Conservation (phyloP, 2,329 filamentous ascomycete species). For the Penicillium sp. region DNA sequence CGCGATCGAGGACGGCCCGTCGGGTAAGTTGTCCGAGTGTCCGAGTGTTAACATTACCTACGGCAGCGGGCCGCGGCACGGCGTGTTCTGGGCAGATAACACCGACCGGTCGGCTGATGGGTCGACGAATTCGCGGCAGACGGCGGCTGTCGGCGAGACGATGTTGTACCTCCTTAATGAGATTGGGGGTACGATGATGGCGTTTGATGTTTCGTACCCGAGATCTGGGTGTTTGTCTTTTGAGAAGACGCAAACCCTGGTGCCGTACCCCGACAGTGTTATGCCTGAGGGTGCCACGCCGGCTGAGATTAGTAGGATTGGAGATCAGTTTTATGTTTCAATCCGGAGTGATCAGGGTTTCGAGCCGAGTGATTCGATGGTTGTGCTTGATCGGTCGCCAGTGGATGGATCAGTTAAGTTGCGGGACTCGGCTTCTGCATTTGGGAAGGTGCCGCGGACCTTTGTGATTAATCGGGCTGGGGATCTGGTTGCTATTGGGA, state of each 20-base stretch:
- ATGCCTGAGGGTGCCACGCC: constrained; percentile 30
- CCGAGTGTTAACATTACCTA: constrained; percentile 43
- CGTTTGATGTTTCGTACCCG: constrained; percentile 41
- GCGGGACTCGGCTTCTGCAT: constrained; percentile 59
- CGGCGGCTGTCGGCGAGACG: constrained; percentile 18
- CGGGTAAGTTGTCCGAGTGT: constrained; percentile 46
- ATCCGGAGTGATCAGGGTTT: constrained; percentile 32
- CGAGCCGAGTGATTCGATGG: constrained; percentile 30
- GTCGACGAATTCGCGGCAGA: constrained; percentile 13
- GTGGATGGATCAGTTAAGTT: constrained; percentile 62
- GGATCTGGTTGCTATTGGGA: constrained; percentile 61
- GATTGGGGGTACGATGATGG: constrained; percentile 52
- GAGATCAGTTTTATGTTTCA: constrained; percentile 30
- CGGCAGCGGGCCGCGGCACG: constrained; percentile 65
- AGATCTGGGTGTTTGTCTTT: constrained; percentile 29
- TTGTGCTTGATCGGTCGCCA: constrained; percentile 19
- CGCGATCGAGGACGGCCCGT: constrained; percentile 44
- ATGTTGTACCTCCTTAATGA: constrained; percentile 55
- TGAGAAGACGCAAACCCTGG: constrained; percentile 21
- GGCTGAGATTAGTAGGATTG: constrained; percentile 26
- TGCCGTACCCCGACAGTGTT: constrained; percentile 25
- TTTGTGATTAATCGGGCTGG: constrained; percentile 66
- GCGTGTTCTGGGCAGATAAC: constrained; percentile 50
- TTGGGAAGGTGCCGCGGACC: constrained; percentile 64
- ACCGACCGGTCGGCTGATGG: not conserved